Conservation (phyloP, 495 filamentous ascomycete species). For the Trichodelitschia bisporula region DNA sequence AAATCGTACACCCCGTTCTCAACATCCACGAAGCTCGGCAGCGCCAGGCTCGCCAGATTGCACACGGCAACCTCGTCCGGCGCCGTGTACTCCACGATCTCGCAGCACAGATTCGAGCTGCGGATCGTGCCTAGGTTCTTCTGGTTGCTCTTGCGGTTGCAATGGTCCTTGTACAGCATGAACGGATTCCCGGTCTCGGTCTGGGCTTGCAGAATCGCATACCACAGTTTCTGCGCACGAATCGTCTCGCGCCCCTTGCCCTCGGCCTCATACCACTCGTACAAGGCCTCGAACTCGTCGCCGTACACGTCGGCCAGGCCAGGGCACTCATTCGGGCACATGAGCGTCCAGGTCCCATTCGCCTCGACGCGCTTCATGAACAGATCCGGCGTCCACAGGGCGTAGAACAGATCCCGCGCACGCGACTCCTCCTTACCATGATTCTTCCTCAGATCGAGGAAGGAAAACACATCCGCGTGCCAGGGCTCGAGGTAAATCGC, state of each 20-base stretch:
- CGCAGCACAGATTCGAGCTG: slow-evolving; percentile 95
- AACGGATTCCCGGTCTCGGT: slow-evolving; percentile 97
- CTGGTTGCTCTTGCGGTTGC: slow-evolving; percentile 98
- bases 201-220: slow-evolving; percentile 89
- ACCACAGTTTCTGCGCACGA: slow-evolving; percentile 98
- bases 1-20: slow-evolving; percentile 70
- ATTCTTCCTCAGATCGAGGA: slow-evolving; percentile 94
- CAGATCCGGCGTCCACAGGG: slow-evolving; percentile 92
- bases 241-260: slow-evolving; percentile 71
- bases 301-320: slow-evolving; percentile 92
- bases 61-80: slow-evolving; percentile 97
- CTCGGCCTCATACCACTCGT: slow-evolving; percentile 80
- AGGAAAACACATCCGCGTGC: slow-evolving; percentile 95
- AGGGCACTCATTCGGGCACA: slow-evolving; percentile 89
- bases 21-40: slow-evolving; percentile 74
- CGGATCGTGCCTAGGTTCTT: slow-evolving; percentile 96
- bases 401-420: slow-evolving; percentile 91
- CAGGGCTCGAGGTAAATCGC: slow-evolving; percentile 99
- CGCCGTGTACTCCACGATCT: slow-evolving; percentile 92
- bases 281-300: slow-evolving; percentile 88
- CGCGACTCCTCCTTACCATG: slow-evolving; percentile 96
- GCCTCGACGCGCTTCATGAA: slow-evolving; percentile 98
- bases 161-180: slow-evolving; percentile 98
- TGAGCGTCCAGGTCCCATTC: slow-evolving; percentile 88
- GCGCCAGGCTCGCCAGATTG: slow-evolving; percentile 83